These are phyloP conservation scores for Sequoia sempervirens DNA, from an alignment of 75 land plant genomes.

Conservation along the genomic window DNA sequence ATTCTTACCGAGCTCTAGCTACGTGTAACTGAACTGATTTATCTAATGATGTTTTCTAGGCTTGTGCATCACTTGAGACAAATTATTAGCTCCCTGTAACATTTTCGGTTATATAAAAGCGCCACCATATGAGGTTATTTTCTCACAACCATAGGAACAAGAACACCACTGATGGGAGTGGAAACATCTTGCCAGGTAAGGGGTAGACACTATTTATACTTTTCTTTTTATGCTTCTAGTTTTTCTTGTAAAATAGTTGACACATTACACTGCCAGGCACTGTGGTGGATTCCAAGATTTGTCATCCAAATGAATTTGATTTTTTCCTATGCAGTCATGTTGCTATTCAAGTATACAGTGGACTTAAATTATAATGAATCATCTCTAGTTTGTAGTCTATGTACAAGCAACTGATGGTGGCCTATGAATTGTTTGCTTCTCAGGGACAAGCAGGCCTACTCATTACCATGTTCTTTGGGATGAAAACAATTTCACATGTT, in stretches of 20 bases:
- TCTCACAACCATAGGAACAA: conserved; percentile 76
- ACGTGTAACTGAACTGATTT: not conserved
- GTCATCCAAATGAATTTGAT: conserved; percentile 96
- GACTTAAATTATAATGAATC: not conserved
- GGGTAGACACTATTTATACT: not conserved
- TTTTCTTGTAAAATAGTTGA: not conserved
- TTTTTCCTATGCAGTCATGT: conserved; percentile 96
- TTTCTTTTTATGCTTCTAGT: not conserved
- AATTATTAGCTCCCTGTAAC: conserved; percentile 96
- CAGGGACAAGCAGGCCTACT: conserved; percentile 96
- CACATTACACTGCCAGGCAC: conserved; percentile 50
- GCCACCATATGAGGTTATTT: conserved; percentile 89
- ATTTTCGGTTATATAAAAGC: conserved; percentile 86
- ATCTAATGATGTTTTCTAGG: conserved; percentile 35
- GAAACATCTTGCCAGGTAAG: conserved; percentile 85
- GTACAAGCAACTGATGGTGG: not conserved
- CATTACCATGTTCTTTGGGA: conserved; percentile 99
- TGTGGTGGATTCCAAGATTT: conserved; percentile 89
- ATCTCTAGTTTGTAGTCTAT: not conserved
- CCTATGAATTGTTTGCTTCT: not conserved
- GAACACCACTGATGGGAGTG: conserved; percentile 75
- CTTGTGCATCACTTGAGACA: conserved; percentile 93
- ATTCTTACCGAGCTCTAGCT: conserved; percentile 1
- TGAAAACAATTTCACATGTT: conserved; percentile 88
- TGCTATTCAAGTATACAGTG: conserved; percentile 72